phyloP scores from a whole-genome alignment of 163 green algal species.

The Volvox carteri region DNA sequence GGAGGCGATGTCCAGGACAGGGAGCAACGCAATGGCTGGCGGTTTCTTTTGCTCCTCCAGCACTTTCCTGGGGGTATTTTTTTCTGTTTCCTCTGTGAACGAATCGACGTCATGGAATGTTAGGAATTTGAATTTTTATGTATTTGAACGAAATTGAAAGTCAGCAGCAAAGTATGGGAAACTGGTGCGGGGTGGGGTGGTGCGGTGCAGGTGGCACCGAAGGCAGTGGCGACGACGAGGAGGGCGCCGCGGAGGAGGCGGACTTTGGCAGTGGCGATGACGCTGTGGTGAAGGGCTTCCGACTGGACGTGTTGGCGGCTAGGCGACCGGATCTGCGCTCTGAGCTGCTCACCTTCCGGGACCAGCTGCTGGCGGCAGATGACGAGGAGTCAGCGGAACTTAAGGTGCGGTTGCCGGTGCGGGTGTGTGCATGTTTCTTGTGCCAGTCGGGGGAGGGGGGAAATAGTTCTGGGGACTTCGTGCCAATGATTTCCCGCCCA shows the following conservation, averaged over 20 bases:
- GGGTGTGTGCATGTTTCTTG: neutral
- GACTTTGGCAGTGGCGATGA: slow-evolving; percentile 46
- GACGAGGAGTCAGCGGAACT: slow-evolving; percentile 60
- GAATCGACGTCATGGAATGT: too few species aligned
- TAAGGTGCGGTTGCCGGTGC: slow-evolving; percentile 20
- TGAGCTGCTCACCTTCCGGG: slow-evolving; percentile 86
- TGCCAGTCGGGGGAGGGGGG: too few species aligned
- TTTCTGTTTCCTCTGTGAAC: too few species aligned
- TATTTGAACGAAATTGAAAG: too few species aligned
- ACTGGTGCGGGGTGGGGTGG: neutral
- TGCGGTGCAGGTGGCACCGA: neutral
- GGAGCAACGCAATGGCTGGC: too few species aligned
- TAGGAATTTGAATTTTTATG: too few species aligned
- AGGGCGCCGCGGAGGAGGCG: neutral
- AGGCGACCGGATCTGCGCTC: slow-evolving; percentile 72
- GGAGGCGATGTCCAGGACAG: too few species aligned
- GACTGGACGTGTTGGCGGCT: slow-evolving; percentile 79
- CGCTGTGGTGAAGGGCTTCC: slow-evolving; percentile 68
- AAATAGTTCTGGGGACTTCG: too few species aligned
- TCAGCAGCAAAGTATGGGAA: too few species aligned
- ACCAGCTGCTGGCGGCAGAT: slow-evolving; percentile 74
- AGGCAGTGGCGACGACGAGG: neutral
- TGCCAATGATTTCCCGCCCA: neutral
- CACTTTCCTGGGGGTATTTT: too few species aligned
- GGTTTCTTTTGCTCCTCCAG: too few species aligned